phyloP scores from a whole-genome alignment of 208 protist species.

The Trypanosoma avium region DNA sequence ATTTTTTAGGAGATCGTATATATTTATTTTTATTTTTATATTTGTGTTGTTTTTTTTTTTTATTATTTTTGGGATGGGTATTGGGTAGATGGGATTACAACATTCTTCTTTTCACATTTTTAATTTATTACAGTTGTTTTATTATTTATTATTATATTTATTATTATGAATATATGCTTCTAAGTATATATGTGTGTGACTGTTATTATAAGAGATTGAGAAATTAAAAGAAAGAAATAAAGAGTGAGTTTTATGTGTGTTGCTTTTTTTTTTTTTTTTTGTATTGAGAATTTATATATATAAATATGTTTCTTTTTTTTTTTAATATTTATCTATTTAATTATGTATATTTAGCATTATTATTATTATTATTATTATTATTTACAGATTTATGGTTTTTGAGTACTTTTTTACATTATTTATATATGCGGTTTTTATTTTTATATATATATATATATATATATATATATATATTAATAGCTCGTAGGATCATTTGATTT shows the following conservation, averaged over 20 bases:
- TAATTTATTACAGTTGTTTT: too few relatives aligned
- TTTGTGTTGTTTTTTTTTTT: too few relatives aligned
- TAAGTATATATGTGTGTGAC: too few relatives aligned
- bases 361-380: not conserved
- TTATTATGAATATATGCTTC: too few relatives aligned
- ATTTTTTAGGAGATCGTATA: too few relatives aligned
- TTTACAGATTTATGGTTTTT: slow-evolving; percentile 4
- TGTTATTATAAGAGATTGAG: too few relatives aligned
- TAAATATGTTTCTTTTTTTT: slow-evolving; percentile 10
- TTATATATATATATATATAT: slow-evolving; percentile 8
- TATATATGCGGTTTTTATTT: slow-evolving; percentile 17
- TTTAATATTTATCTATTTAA: slow-evolving; percentile 9
- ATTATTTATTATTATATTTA: too few relatives aligned
- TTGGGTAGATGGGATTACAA: too few relatives aligned
- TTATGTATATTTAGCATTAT: not conserved
- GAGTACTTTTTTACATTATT: slow-evolving; percentile 7
- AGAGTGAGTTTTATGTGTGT: not conserved
- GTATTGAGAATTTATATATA: not conserved
- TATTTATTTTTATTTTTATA: too few relatives aligned
- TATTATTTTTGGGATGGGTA: too few relatives aligned
- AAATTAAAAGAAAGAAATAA: not conserved
- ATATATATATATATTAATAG: slow-evolving; percentile 10
- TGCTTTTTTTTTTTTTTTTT: not conserved
- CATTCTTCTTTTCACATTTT: too few relatives aligned
- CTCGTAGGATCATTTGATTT: too few relatives aligned